phyloP scores from a whole-genome alignment of 129 eudicot species.

The Chrysanthemum lavandulifolium region DNA sequence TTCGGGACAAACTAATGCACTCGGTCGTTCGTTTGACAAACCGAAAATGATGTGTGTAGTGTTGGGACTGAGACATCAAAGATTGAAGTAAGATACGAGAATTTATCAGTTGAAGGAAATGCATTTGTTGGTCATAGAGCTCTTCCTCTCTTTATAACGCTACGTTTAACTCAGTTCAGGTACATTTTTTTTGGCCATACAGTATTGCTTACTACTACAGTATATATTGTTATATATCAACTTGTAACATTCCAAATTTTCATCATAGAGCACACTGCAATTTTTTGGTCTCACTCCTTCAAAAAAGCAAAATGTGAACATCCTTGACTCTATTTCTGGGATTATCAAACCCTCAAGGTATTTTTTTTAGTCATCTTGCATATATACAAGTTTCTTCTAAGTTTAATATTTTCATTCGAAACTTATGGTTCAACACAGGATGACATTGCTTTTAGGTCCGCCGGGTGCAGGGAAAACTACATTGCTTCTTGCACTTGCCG shows the following conservation, averaged over 20 bases:
- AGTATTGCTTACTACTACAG: too few species aligned
- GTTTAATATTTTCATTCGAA: neutral
- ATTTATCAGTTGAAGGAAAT: constrained; percentile 40
- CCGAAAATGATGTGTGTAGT: neutral
- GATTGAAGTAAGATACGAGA: constrained; percentile 44
- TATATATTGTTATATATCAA: neutral
- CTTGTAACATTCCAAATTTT: neutral
- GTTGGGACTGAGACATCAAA: constrained; percentile 40
- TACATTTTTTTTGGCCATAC: neutral
- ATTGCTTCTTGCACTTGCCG: constrained; percentile 48
- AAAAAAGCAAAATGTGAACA: constrained; percentile 22
- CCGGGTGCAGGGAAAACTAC: constrained; percentile 60
- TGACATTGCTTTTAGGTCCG: constrained; percentile 57
- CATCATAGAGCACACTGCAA: constrained; percentile 9
- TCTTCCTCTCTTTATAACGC: constrained; percentile 33
- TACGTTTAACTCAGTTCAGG: constrained; percentile 34
- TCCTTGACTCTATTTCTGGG: constrained; percentile 21
- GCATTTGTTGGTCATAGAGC: constrained; percentile 42
- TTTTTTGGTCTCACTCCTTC: constrained; percentile 18
- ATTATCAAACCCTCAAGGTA: constrained; percentile 27
- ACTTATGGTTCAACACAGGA: constrained; percentile 23
- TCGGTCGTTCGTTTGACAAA: too few species aligned
- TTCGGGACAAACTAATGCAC: too few species aligned
- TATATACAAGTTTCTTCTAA: neutral
- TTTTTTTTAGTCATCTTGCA: neutral